Base-by-base conservation (phyloP, 2,329 filamentous ascomycete genomes). In the Cladosporium sp. region DNA sequence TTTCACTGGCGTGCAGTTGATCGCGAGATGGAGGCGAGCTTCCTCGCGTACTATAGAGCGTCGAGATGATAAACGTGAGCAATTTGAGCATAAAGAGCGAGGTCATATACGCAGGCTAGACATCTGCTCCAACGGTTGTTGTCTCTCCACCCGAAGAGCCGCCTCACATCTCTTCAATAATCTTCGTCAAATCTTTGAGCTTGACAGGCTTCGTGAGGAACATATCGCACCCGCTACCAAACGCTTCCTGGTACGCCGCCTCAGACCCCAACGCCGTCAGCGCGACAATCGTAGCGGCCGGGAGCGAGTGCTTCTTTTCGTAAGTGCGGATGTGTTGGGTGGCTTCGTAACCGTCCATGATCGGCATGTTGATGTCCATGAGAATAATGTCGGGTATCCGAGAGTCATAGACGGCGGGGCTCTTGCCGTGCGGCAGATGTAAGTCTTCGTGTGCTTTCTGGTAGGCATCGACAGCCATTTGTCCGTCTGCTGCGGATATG, bases 391-490 rank as follows among this genome's bases (percentile, higher is more conserved):
- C 78, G 7, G 66, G 44, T 14, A 44, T 7, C 8, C 21, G 11
- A 18, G 23, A 58, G 14, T 6, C 26, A 4, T 26, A 18, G 35
- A 5, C 7, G 14, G 18, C 18, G n/a, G 37, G 37, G 37, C 18
- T 21, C 7, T 8, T 44, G 7, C 18, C 18, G 5, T 44, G 6
- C 7, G 37, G 18, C 18, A 10, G 6, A n/a, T n/a, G 37, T n/a
- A 26, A 60, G 6, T 52, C 46, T n/a, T 8, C 71, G 40, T 52
- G 46, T 40, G 65, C 49, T 21, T 50, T 62, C 37, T 79, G 76
- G 65, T 81, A 82, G 33, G 74, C 74, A 8, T 82, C 73, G 0
- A 85, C 79, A 1, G 84, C 84, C 70, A 84, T 78, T 1, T 80
- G 75, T 5, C 84, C 84, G 67, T 85, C 79, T 23, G 72, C 73